These are phyloP conservation scores for Hygrocybe coccinea DNA, from an alignment of 768 basidiomycete genomes.

Conservation along the genomic window DNA sequence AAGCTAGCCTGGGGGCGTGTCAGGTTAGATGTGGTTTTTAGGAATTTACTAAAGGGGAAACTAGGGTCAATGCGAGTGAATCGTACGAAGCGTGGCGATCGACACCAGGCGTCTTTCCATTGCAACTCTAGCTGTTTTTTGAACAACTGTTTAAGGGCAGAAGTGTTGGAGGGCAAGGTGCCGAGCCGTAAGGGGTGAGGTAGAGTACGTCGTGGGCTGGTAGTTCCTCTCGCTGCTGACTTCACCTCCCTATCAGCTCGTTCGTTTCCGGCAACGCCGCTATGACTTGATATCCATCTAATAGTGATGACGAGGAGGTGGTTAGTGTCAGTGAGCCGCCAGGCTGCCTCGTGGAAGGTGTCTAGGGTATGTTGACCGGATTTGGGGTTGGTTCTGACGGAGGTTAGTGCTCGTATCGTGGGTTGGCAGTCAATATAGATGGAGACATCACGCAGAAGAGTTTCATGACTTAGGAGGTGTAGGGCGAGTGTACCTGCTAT, in stretches of 20 bases:
- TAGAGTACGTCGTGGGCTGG: not conserved
- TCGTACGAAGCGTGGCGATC: not conserved
- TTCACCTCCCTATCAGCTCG: slow-evolving; percentile 20
- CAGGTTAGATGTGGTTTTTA: not conserved
- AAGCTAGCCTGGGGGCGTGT: not conserved
- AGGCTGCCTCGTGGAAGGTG: not conserved
- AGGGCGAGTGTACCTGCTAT: slow-evolving; percentile 15
- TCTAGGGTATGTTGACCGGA: not conserved
- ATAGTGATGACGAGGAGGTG: slow-evolving; percentile 2
- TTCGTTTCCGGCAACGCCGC: slow-evolving; percentile 23
- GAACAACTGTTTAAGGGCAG: slow-evolving; percentile 1
- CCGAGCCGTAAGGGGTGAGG: not conserved
- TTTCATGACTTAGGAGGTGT: too few relatives aligned
- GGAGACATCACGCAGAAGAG: too few relatives aligned
- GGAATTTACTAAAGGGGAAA: not conserved
- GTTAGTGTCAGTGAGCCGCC: not conserved
- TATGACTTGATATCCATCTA: slow-evolving; percentile 24
- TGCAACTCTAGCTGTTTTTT: not conserved
- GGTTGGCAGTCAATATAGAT: too few relatives aligned
- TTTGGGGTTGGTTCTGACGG: not conserved
- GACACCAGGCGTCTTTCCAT: not conserved
- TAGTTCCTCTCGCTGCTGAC: slow-evolving; percentile 12
- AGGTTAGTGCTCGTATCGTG: not conserved
- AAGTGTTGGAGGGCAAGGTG: not conserved
- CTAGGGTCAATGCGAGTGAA: not conserved